These are phyloP conservation scores for Linanthus parryae DNA, from an alignment of 148 eudicot genomes.

Conservation along the genomic window DNA sequence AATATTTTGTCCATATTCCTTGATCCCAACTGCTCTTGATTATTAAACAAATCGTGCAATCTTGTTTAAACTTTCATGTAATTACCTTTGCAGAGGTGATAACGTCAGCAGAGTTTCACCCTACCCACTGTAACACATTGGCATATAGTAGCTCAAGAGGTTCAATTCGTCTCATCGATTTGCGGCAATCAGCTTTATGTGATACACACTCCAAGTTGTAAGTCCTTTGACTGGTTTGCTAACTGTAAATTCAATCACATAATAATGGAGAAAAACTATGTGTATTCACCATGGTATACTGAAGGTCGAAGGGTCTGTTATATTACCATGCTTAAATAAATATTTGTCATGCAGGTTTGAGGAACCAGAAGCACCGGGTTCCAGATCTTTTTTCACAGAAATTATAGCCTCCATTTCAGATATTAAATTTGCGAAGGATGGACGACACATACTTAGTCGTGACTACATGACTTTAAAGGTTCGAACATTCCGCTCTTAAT, in stretches of 20 bases:
- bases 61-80: no score
- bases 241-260: no score
- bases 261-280: no score
- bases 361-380: slow-evolving; percentile 69
- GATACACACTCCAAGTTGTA: slow-evolving; percentile 73
- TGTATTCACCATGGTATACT: no score
- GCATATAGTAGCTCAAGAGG: slow-evolving; percentile 87
- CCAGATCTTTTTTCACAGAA: slow-evolving; percentile 74
- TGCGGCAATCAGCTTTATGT: slow-evolving; percentile 79
- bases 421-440: slow-evolving; percentile 68
- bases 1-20: no score
- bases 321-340: no score
- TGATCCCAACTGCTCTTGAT: no score
- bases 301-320: no score
- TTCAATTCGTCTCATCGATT: slow-evolving; percentile 67
- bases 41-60: no score
- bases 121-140: slow-evolving; percentile 65
- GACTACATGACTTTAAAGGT: slow-evolving; percentile 85
- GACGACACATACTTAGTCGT: slow-evolving; percentile 71
- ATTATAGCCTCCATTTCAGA: slow-evolving; percentile 78
- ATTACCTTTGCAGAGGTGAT: slow-evolving; percentile 75
- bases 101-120: slow-evolving; percentile 84
- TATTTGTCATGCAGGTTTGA: slow-evolving; percentile 67
- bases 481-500: slow-evolving; percentile 11
- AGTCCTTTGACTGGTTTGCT: slow-evolving; percentile 21